Evolutionary conservation across 139 green algal genomes (phyloP), one percentile per base, ranked within the genome.

Genomic region (Chloropicon primus): DNA sequence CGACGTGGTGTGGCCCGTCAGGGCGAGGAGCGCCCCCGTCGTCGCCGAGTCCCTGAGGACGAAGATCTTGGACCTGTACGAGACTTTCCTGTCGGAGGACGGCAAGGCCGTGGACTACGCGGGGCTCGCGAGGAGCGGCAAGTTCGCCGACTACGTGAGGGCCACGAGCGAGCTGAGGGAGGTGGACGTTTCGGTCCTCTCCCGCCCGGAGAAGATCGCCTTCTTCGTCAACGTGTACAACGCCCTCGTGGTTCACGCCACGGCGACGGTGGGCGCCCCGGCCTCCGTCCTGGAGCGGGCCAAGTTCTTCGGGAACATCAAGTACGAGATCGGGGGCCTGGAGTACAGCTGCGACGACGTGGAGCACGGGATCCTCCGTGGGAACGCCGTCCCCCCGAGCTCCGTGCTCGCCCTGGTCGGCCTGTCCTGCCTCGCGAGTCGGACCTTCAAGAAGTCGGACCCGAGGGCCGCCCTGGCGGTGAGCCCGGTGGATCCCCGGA

Each of bases 141-240:
- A 53, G 26, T 97, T 94, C 54, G 25, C 25, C 24, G 73, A 74
- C 0, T 96, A 90, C 80, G 87, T 89, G 3, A 80, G 83, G 3
- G 87, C 90, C 2, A 87, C 91, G 0, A 87, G 88, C 0, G 92
- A 95, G 88, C 85, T 96, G 53, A 85, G 90, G 26, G 79, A 84
- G 80, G 86, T 89, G 25, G 85, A 93, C 54, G 76, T 96, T 1
- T 73, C 74, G 0, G 75, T 77, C 0, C 84, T 97, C 71, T 79
- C 28, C 28, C 75, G 80, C 0, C 76, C 89, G 2, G 85, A 92
- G 81, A 85, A 87, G 1, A 92, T 88, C n/a, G 88, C 88, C 1
- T 94, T 98, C 80, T 94, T 87, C 78, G 93, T 97, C 85, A 98
- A 98, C 85, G 78, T 90, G 22, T 98, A 98, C 88, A 98, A 97